Percentiles rank a stretch among this genome's conserved stretches.
Conservation (phyloP, 1,284 basidiomycete genomes). For the Pseudozyma sp. region DNA sequence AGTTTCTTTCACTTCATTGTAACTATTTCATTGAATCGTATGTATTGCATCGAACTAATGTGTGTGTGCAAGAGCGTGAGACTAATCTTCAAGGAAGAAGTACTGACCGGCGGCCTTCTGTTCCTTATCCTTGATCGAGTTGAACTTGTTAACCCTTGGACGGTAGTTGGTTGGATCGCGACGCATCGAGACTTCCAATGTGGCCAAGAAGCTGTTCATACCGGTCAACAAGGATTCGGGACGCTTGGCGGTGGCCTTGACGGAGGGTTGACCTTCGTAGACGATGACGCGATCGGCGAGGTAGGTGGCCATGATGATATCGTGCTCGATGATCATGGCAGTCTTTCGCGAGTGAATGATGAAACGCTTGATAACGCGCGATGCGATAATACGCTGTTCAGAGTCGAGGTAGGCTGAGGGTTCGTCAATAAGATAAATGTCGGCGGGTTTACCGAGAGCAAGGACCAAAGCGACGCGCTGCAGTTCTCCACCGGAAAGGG, state of each 20-base stretch:
- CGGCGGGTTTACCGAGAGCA: conserved; percentile 67
- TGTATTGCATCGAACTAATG: too few relatives aligned
- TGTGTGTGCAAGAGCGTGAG: neutral
- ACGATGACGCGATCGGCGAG: conserved; percentile 67
- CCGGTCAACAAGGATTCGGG: conserved; percentile 66
- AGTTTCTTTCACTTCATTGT: too few relatives aligned
- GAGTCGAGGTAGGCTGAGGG: conserved; percentile 68
- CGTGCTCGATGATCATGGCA: conserved; percentile 69
- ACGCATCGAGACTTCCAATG: conserved; percentile 67
- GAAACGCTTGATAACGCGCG: conserved; percentile 69
- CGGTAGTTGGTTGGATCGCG: conserved; percentile 68
- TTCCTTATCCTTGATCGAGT: conserved; percentile 69
- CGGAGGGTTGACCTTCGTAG: conserved; percentile 67
- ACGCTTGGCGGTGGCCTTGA: conserved; percentile 63
- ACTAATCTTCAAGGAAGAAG: conserved; percentile 67
- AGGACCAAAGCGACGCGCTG: conserved; percentile 68
- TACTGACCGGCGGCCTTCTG: conserved; percentile 67
- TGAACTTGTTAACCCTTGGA: conserved; percentile 68
- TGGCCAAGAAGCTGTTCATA: conserved; percentile 68
- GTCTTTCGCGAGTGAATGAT: conserved; percentile 69
- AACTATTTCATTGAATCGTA: too few relatives aligned
- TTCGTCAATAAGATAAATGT: conserved; percentile 69
- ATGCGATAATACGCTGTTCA: conserved; percentile 69
- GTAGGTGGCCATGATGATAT: conserved; percentile 68
- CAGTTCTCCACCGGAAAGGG: conserved; percentile 67